A percentile compares a stretch with the other conserved stretches of the same genome.
phyloP scores from a whole-genome alignment of 768 basidiomycete species.

The Tylopilus vinaceipallidus region DNA sequence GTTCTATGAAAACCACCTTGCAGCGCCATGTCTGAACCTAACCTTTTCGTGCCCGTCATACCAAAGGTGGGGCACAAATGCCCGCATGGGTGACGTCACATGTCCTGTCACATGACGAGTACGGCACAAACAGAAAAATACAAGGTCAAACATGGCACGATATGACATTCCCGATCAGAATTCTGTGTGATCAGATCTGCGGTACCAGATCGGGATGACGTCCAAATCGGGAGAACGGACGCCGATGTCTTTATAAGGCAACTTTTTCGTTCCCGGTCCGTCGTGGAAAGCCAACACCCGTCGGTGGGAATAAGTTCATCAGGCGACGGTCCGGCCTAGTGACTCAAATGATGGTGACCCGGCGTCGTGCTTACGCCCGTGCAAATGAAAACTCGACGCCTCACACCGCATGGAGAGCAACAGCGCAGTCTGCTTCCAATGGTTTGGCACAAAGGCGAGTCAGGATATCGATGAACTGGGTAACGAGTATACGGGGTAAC shows the following conservation, averaged over 20 bases:
- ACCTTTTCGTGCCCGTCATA: conserved; percentile 12
- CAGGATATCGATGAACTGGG: conserved; percentile 35
- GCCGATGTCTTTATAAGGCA: conserved; percentile 10
- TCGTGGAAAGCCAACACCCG: conserved; percentile 3
- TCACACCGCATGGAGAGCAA: conserved; percentile 8
- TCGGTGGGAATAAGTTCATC: conserved; percentile 12
- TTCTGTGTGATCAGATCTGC: conserved; percentile 34
- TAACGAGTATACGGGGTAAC: conserved; percentile 39
- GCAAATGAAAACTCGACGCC: conserved; percentile 28
- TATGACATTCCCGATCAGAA: conserved; percentile 33
- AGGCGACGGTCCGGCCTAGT: conserved; percentile 9
- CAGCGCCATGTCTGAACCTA: conserved; percentile 24
- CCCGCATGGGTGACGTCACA: conserved; percentile 23
- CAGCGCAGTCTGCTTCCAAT: conserved; percentile 12
- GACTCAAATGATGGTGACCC: conserved; percentile 10
- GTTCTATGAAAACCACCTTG: conserved; percentile 14
- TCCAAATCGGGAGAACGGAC: conserved; percentile 20
- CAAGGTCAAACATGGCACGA: conserved; percentile 20
- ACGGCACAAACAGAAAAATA: conserved; percentile 15
- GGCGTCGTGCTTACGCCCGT: conserved; percentile 20
- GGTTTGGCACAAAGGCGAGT: conserved; percentile 21
- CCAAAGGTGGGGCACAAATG: background rate
- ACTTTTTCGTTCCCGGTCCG: conserved; percentile 5
- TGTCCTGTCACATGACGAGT: conserved; percentile 19
- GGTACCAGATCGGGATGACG: conserved; percentile 15